Percentiles rank a stretch among this genome's conserved stretches.
phyloP scores from a whole-genome alignment of 352 stramenopile species.

The Blastocystis hominis region DNA sequence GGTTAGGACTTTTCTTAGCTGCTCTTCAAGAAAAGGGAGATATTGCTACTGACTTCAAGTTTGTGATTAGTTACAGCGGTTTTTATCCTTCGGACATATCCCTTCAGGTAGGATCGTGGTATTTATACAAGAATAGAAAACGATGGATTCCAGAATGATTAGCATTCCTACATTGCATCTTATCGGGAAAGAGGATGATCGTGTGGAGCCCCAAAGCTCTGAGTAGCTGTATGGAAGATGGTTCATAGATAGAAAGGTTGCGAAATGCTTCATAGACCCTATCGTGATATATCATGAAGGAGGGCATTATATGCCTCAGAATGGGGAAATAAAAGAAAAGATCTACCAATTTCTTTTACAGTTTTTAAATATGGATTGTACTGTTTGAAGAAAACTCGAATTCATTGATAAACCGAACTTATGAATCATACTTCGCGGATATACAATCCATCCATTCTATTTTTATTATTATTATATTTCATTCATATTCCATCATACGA shows the following conservation, averaged over 20 bases:
- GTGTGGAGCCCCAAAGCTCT: constrained; percentile 5
- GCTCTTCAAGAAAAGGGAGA: constrained; percentile 17
- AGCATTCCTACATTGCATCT: background rate
- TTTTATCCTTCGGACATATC: constrained; percentile 35
- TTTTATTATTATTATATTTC: no score
- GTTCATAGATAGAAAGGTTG: background rate
- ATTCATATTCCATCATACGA: no score
- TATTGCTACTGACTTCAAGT: constrained; percentile 16
- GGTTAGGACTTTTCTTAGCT: background rate
- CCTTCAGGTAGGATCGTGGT: background rate
- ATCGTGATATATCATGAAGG: constrained; percentile 23
- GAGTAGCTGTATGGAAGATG: background rate
- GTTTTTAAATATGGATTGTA: background rate
- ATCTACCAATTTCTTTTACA: constrained; percentile 8
- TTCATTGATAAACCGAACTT: background rate
- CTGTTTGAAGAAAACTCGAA: background rate
- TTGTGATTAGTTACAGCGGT: constrained; percentile 20
- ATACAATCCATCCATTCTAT: background rate
- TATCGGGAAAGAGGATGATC: constrained; percentile 18
- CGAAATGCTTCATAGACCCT: constrained; percentile 6
- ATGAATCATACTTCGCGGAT: background rate
- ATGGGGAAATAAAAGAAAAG: constrained; percentile 37
- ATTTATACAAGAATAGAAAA: background rate
- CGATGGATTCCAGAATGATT: background rate
- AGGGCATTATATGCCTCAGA: constrained; percentile 30